Percentiles rank a stretch among this genome's conserved stretches.
Evolutionary conservation across 2,329 filamentous ascomycete genomes (phyloP).

Genomic region (Xylaria sp.): DNA sequence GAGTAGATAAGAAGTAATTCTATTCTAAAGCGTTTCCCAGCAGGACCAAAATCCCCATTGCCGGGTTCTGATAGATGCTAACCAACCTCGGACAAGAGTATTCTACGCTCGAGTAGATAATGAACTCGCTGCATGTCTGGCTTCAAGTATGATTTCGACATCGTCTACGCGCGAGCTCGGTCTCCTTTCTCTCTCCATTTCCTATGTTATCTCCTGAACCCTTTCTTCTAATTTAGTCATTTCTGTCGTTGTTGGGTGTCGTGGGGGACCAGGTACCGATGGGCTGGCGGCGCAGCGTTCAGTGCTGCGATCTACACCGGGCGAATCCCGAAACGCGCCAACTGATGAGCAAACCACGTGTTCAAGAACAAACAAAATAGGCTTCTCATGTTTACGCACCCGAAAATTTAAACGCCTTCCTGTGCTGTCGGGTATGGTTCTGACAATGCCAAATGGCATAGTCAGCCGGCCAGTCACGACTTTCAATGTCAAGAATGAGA

Average conservation of each 20-base stretch:
- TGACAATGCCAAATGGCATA: neutral
- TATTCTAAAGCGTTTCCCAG: neutral
- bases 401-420: neutral
- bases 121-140: neutral
- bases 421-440: neutral
- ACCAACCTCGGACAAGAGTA: neutral
- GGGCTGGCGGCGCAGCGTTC: neutral
- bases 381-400: neutral
- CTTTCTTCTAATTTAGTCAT: no score
- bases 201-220: no score
- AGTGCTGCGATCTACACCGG: neutral
- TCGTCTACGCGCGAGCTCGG: no score
- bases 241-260: no score
- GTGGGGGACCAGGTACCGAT: neutral
- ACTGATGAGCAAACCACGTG: neutral
- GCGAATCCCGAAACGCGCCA: neutral
- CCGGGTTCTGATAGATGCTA: neutral
- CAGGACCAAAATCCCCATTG: neutral
- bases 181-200: no score
- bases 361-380: neutral
- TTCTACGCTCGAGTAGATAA: neutral
- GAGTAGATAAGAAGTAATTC: neutral
- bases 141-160: neutral
- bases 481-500: slow-evolving; percentile 23
- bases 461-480: neutral